phyloP scores from a whole-genome alignment of 2,329 filamentous ascomycete genomes.

The Celoporthe dispersa region DNA sequence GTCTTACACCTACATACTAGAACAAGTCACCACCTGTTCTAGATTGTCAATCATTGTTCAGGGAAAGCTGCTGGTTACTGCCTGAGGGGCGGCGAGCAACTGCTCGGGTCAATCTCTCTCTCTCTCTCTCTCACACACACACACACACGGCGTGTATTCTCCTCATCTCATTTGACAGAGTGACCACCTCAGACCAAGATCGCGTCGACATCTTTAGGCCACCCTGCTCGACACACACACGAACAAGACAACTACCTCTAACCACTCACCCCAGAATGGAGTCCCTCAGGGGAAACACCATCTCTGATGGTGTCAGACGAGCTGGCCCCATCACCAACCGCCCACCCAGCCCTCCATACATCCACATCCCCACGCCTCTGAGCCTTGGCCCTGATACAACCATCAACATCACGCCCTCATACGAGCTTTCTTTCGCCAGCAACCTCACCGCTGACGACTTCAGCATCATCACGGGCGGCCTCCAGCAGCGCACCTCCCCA shows the following conservation, averaged over 20 bases:
- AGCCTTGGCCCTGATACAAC: constrained; percentile 22
- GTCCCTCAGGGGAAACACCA: neutral
- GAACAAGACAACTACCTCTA: neutral
- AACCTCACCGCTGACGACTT: constrained; percentile 50
- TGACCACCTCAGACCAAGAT: neutral
- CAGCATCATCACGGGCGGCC: constrained; percentile 51
- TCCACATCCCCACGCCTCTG: constrained; percentile 42
- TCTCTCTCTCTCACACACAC: too few relatives aligned
- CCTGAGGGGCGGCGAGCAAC: neutral
- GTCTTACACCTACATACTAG: neutral
- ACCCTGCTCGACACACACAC: neutral
- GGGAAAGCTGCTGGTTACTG: neutral
- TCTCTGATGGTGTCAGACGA: constrained; percentile 32
- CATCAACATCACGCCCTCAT: constrained; percentile 44
- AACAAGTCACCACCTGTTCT: neutral
- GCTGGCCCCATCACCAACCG: constrained; percentile 43
- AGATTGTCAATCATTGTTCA: neutral
- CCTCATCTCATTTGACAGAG: neutral
- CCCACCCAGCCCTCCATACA: constrained; percentile 49
- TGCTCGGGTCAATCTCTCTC: neutral
- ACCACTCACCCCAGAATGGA: neutral
- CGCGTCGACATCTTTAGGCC: neutral
- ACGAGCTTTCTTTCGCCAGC: constrained; percentile 45
- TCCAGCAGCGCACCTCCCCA: constrained; percentile 43
- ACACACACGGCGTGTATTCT: neutral